Evolutionary conservation across 495 filamentous ascomycete genomes (phyloP).

Genomic region (Penicillium diatomitis): DNA sequence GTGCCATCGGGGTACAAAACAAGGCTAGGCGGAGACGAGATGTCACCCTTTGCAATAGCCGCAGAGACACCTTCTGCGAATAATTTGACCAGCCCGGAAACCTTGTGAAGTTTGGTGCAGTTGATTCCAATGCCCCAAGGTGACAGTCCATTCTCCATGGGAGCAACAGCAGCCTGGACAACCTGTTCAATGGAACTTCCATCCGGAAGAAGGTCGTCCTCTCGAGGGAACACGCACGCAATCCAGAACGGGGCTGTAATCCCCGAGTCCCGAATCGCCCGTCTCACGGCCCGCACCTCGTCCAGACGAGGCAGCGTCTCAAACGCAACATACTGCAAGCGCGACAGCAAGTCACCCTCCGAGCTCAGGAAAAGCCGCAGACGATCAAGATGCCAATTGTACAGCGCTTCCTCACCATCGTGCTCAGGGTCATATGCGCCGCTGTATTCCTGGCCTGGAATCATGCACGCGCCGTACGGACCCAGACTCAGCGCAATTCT

Average conservation of each 20-base stretch:
- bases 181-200: slow-evolving; percentile 19
- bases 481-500: slow-evolving; percentile 47
- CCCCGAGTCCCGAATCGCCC: slow-evolving; percentile 25
- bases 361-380: slow-evolving; percentile 37
- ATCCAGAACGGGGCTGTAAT: slow-evolving; percentile 45
- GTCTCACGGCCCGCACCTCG: slow-evolving; percentile 51
- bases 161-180: slow-evolving; percentile 21
- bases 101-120: slow-evolving; percentile 51
- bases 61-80: slow-evolving; percentile 35
- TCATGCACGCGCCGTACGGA: slow-evolving; percentile 57
- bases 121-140: slow-evolving; percentile 61
- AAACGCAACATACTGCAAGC: slow-evolving; percentile 51
- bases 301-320: slow-evolving; percentile 53
- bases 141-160: slow-evolving; percentile 10
- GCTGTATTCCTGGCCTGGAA: slow-evolving; percentile 54
- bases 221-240: slow-evolving; percentile 49
- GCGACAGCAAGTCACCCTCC: slow-evolving; percentile 12
- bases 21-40: slow-evolving; percentile 36
- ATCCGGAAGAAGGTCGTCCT: slow-evolving; percentile 39
- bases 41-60: slow-evolving; percentile 12
- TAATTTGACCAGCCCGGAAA: slow-evolving; percentile 34
- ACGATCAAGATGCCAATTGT: slow-evolving; percentile 47
- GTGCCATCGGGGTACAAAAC: slow-evolving; percentile 64
- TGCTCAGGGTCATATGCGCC: slow-evolving; percentile 46
- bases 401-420: slow-evolving; percentile 29